These are phyloP conservation scores for Kwoniella sp. DNA, from an alignment of 768 basidiomycete genomes.

Conservation along the genomic window DNA sequence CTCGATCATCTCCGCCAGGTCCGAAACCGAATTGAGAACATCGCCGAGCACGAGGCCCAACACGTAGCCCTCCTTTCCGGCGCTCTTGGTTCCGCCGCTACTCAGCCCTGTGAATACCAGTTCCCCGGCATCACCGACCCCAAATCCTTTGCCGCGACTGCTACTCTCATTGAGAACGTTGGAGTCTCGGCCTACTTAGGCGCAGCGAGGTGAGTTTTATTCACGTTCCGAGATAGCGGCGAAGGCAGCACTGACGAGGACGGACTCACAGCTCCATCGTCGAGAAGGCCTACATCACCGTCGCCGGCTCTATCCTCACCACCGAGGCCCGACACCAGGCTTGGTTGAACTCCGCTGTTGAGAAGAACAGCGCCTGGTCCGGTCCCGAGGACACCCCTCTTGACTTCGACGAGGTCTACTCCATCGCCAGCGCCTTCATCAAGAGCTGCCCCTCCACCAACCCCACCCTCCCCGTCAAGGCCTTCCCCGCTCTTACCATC, in stretches of 20 bases:
- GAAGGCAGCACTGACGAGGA: too few species aligned
- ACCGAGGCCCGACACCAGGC: constrained; percentile 68
- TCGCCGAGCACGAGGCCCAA: constrained; percentile 62
- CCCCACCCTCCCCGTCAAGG: constrained; percentile 61
- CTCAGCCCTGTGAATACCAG: constrained; percentile 64
- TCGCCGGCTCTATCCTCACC: constrained; percentile 65
- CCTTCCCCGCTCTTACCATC: constrained; percentile 61
- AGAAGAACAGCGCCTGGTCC: constrained; percentile 63
- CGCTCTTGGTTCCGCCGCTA: constrained; percentile 59
- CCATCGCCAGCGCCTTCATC: constrained; percentile 61
- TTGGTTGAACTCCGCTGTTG: constrained; percentile 64
- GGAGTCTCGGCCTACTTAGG: constrained; percentile 66
- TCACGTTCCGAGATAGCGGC: too few species aligned
- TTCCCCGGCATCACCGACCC: constrained; percentile 62
- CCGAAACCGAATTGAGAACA: constrained; percentile 58
- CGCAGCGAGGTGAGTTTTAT: constrained; percentile 54
- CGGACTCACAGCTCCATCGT: constrained; percentile 53
- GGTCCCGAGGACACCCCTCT: constrained; percentile 63
- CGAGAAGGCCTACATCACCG: constrained; percentile 59
- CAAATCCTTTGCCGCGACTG: constrained; percentile 61
- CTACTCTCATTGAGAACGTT: constrained; percentile 64
- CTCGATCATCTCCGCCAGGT: constrained; percentile 5
- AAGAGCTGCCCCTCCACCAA: constrained; percentile 63
- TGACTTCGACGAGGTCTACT: constrained; percentile 60
- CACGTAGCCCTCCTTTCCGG: constrained; percentile 64